These are phyloP conservation scores for Acanthamoeba castellanii DNA, from an alignment of 208 protist genomes.

Conservation along the genomic window DNA sequence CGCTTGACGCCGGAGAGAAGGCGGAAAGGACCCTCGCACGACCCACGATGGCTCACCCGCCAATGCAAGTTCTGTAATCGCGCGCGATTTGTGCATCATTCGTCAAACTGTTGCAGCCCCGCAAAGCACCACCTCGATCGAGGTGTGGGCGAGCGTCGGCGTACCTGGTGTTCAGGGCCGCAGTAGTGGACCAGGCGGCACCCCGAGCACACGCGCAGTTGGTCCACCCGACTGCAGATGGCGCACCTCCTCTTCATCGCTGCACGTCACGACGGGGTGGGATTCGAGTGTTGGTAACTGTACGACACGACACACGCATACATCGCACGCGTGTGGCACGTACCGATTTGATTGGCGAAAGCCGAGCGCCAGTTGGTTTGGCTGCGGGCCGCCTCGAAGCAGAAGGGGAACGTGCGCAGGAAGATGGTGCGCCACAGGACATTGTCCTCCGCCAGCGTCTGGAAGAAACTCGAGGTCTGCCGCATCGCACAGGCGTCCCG, in stretches of 20 bases:
- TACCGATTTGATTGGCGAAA: not conserved
- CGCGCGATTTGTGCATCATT: no score
- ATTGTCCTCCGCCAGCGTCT: not conserved
- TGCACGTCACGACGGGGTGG: no score
- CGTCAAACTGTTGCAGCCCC: no score
- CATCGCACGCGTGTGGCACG: not conserved
- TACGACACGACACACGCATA: not conserved
- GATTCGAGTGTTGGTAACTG: not conserved
- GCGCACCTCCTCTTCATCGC: slow-evolving; percentile 18
- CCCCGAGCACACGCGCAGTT: slow-evolving; percentile 10
- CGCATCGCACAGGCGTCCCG: slow-evolving; percentile 1
- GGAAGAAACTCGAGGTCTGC: not conserved
- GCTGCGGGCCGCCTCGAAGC: not conserved
- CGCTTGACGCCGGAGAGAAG: not conserved
- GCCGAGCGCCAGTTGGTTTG: slow-evolving; percentile 5
- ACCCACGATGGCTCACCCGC: not conserved
- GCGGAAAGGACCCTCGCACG: slow-evolving; percentile 30
- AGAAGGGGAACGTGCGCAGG: slow-evolving; percentile 34
- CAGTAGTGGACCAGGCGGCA: slow-evolving; percentile 23
- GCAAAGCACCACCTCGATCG: not conserved
- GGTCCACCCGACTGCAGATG: not conserved
- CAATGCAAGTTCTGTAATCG: not conserved
- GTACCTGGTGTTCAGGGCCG: not conserved
- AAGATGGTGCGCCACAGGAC: not conserved
- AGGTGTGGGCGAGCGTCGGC: not conserved